Evolutionary conservation across 2,329 filamentous ascomycete species (phyloP).

Genomic region (Penicillium brevicompactum): DNA sequence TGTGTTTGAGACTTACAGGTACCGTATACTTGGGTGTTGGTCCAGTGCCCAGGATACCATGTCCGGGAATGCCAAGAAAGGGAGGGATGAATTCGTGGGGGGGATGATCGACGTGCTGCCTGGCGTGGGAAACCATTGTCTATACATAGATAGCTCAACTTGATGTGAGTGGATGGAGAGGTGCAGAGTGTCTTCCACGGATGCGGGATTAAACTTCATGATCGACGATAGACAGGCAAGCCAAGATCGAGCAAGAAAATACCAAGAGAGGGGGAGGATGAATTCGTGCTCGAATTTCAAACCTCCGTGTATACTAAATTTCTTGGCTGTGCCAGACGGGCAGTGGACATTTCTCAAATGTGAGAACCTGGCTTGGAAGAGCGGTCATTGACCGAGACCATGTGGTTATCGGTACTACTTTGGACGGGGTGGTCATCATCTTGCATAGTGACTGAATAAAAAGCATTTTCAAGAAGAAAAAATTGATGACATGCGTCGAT

Average conservation of each 20-base stretch:
- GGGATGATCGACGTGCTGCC: slow-evolving; percentile 6
- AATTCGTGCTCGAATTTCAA: background rate
- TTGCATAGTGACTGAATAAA: background rate
- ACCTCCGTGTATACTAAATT: background rate
- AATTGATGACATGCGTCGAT: background rate
- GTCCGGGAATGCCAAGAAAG: slow-evolving; percentile 3
- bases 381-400: background rate
- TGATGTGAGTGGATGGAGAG: background rate
- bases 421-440: background rate
- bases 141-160: slow-evolving; percentile 5
- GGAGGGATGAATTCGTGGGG: slow-evolving; percentile 10
- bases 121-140: background rate
- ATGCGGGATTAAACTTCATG: slow-evolving; percentile 2
- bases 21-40: background rate
- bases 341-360: slow-evolving; percentile 1
- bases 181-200: background rate
- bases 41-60: background rate
- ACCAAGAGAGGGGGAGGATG: background rate
- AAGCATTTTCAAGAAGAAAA: no score
- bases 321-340: background rate
- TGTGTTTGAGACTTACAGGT: slow-evolving; percentile 2
- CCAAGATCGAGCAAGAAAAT: slow-evolving; percentile 1
- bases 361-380: background rate
- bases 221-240: slow-evolving; percentile 5
- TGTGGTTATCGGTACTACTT: background rate